Conservation (phyloP, 768 basidiomycete genomes). For the Melanogaster broomeanus region DNA sequence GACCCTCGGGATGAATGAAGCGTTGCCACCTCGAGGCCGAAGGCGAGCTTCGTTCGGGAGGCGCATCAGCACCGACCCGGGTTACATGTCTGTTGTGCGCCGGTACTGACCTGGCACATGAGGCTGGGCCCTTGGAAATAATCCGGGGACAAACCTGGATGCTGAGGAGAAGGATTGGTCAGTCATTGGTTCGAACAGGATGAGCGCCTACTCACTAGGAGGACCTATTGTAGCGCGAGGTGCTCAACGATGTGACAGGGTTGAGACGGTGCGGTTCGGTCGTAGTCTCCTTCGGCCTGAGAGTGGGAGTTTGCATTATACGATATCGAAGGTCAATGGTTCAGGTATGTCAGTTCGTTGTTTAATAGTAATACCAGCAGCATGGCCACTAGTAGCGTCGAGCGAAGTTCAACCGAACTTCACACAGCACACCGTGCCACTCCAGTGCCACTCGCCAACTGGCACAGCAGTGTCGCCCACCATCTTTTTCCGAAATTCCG, state of each 20-base stretch:
- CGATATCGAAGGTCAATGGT: too few species aligned
- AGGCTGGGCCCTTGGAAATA: constrained; percentile 10
- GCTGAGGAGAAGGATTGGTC: constrained; percentile 3
- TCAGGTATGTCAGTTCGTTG: too few species aligned
- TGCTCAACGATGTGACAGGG: constrained; percentile 18
- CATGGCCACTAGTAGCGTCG: too few species aligned
- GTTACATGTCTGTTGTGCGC: not conserved
- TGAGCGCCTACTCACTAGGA: not conserved
- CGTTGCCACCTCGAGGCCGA: constrained; percentile 39
- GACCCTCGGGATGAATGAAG: constrained; percentile 61
- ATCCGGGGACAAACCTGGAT: constrained; percentile 6
- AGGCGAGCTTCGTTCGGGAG: not conserved
- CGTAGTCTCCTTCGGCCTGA: not conserved
- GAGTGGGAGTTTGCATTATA: not conserved
- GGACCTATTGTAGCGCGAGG: constrained; percentile 9
- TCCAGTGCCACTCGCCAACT: too few species aligned
- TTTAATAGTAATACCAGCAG: too few species aligned
- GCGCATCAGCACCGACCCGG: not conserved
- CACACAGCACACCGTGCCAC: too few species aligned
- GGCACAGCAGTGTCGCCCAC: too few species aligned
- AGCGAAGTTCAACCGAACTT: too few species aligned
- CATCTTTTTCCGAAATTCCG: too few species aligned
- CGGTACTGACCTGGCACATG: constrained; percentile 6
- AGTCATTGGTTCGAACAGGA: not conserved
- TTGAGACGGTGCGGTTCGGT: not conserved